Evolutionary conservation across 2,329 filamentous ascomycete genomes (phyloP), one percentile per base, ranked within the genome.

Genomic region (Clonostachys solani): DNA sequence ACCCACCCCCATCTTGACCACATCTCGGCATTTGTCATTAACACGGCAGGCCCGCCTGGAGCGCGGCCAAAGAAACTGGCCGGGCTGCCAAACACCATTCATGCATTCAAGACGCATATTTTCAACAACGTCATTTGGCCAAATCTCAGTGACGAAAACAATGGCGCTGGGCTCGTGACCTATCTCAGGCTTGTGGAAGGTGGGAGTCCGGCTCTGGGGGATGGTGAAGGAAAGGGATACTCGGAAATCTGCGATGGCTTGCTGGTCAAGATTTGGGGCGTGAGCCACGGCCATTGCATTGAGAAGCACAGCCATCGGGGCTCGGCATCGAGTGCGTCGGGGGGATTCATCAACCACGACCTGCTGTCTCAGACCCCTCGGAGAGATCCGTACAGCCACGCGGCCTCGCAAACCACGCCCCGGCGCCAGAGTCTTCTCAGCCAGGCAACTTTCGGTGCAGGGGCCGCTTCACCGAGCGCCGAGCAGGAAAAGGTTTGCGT

Each of bases 51-150:
- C 4, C 81, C 95, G 17, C 86, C 89, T 33, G 88, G 87, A 33
- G 81, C 86, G 3, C 82, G 85, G 29, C 89, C 91, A 0, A 99
- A 97, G 67, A 83, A 87, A 19, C 74, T 99, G 13, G 91, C 92
- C 2, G 92, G 88, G 1, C 72, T 97, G 5, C 90, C 92, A 0
- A 86, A 83, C 29, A 95, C 92, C n/a, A 92, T 99, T 45, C 79
- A 89, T 42, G 92, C 92, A 0, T 85, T 99, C 66, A 97, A 96
- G 64, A 83, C 77, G 1, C 92, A 99, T 66, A 89, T 99, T 50
- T 99, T 99, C 73, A 99, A 99, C 67, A 95, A 96, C 60, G 74
- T 96, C 49, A 95, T 97, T 46, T 99, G 94, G 94, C 94, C 94
- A 0, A 99, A 99, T 56, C 71, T 99, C 37, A 95, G 90, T 0